Evolutionary conservation across 2,329 filamentous ascomycete species (phyloP), one percentile per base, ranked within the genome.

Genomic region (Massarina eburnea): DNA sequence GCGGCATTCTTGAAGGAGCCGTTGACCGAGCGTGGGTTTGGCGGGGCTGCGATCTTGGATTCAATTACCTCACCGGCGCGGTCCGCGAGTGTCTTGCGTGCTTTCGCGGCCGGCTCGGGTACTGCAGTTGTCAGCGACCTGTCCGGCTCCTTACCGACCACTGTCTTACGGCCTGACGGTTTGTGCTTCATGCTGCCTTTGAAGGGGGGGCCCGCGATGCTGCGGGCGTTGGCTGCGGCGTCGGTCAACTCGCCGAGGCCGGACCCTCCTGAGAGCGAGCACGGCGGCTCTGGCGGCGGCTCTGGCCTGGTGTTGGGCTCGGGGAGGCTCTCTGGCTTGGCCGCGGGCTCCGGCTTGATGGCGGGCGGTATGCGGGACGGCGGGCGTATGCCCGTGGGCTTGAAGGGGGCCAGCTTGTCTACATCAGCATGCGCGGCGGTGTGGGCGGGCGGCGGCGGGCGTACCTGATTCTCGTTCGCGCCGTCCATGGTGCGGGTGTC

Each of bases 141-240:
- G 49, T 53, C 37, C 36, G 37, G 27, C 46, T 46, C 36, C 43
- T 39, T 39, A 33, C 29, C 18, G 22, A 32, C 44, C 32, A 33
- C 32, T 46, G 46, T 62, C 54, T 65, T 71, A 77, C 77, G 67
- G 48, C 74, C 74, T 30, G 73, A 72, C 41, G 76, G 75, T 63
- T 79, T 80, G 55, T 80, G 75, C 55, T 82, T 81, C 45, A 68
- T 59, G 45, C 70, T 66, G 15, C 71, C 66, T 18, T 72, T 71
- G 9, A 75, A 73, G 14, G 76, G 75, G 18, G 26, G 36, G 10
- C 74, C 74, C 39, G 70, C 67, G 65, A 80, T 73, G 27, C 63
- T 66, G 41, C 80, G 77, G 55, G 74, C 69, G 62, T 86, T 86
- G 54, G 75, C 76, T 32, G 72, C 73, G 10, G 78, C 73, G 4